phyloP scores from a whole-genome alignment of 2,329 filamentous ascomycete genomes.

The Pseudogymnoascus sp. region DNA sequence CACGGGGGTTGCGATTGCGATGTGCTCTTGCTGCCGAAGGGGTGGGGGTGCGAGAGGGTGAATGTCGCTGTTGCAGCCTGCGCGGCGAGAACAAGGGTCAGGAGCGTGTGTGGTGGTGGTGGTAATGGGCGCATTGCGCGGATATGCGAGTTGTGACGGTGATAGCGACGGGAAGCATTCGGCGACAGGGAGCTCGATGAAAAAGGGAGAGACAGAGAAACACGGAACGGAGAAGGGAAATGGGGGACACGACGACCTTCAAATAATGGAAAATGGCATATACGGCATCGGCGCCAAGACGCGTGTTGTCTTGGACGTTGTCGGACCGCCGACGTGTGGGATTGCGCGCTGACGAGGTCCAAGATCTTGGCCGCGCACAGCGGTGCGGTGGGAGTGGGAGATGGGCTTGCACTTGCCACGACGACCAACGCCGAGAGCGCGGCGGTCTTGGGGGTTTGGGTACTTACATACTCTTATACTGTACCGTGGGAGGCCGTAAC shows the following conservation, averaged over 20 bases:
- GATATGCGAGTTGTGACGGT: too few species aligned
- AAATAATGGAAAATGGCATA: background rate
- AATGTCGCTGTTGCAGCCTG: background rate
- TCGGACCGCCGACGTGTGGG: background rate
- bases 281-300: background rate
- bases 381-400: background rate
- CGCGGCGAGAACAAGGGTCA: background rate
- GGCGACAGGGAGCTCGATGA: background rate
- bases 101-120: background rate
- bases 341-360: slow-evolving; percentile 1
- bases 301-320: background rate
- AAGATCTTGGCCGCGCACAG: background rate
- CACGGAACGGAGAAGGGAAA: too few species aligned
- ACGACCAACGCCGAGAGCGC: background rate
- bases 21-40: background rate
- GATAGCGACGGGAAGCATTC: background rate
- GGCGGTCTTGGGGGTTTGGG: background rate
- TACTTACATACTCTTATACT: background rate
- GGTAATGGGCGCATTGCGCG: background rate
- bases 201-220: background rate
- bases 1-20: background rate
- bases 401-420: background rate
- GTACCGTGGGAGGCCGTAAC: background rate
- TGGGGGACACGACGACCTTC: background rate
- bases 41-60: background rate